A percentile compares a stretch with the other conserved stretches of the same genome.
Evolutionary conservation across 1,284 basidiomycete species (phyloP).

Genomic region (Cryptococcus jaspeensis): DNA sequence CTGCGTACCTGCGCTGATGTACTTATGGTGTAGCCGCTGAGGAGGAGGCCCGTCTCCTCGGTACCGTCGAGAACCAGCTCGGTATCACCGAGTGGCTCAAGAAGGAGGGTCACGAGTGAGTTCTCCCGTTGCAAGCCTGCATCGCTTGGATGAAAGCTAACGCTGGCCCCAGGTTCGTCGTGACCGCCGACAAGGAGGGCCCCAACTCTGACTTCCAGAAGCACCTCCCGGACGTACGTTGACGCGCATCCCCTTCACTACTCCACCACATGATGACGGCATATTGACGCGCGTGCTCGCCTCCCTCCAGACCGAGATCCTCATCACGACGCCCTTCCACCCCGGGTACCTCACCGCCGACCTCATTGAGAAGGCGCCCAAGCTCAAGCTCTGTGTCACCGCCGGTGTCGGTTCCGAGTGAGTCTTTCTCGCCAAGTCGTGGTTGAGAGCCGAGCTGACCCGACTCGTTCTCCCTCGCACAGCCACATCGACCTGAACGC

Average conservation of each 20-base stretch:
- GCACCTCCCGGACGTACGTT: conserved; percentile 73
- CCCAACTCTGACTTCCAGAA: conserved; percentile 81
- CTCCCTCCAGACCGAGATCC: conserved; percentile 39
- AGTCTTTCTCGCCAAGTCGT: neutral
- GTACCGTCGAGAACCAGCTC: conserved; percentile 88
- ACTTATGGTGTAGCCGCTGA: conserved; percentile 57
- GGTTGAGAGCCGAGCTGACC: neutral
- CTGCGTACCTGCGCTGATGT: neutral
- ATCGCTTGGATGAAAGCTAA: conserved; percentile 2
- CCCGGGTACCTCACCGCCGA: conserved; percentile 85
- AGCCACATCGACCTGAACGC: conserved; percentile 84
- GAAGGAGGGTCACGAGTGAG: conserved; percentile 72
- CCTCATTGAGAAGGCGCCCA: conserved; percentile 74
- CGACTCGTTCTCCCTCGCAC: neutral
- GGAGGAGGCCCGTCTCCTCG: conserved; percentile 80
- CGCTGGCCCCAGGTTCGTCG: conserved; percentile 46
- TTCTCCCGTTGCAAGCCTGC: conserved; percentile 28
- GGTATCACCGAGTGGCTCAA: conserved; percentile 71
- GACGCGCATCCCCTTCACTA: neutral
- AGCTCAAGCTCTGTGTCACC: conserved; percentile 88
- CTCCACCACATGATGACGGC: neutral
- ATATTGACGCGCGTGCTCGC: neutral
- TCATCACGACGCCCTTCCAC: conserved; percentile 84
- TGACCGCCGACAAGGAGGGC: conserved; percentile 85
- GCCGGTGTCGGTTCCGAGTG: conserved; percentile 88